These are phyloP conservation scores for Scutellaria galericulata DNA, from an alignment of 257 asterid genomes.

Conservation along the genomic window DNA sequence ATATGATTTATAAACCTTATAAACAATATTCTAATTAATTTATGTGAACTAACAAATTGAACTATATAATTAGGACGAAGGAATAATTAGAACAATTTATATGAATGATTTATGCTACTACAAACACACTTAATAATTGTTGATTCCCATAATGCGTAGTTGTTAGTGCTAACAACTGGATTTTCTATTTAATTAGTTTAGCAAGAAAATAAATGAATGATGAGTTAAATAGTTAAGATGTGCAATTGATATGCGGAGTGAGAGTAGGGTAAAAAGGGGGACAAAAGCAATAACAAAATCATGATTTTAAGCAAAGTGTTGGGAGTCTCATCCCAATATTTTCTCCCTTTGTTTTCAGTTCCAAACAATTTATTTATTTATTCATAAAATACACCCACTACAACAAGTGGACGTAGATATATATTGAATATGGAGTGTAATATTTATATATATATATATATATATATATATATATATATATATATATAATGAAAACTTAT, in stretches of 20 bases:
- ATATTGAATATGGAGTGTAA: too few species aligned
- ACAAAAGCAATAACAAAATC: slow-evolving; percentile 32
- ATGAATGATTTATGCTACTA: not conserved
- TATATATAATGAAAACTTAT: too few species aligned
- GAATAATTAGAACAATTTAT: not conserved
- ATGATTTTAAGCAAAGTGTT: slow-evolving; percentile 37
- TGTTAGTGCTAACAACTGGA: slow-evolving; percentile 23
- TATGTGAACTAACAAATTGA: too few species aligned
- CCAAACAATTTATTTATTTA: not conserved
- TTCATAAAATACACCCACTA: too few species aligned
- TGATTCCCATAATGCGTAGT: slow-evolving; percentile 6
- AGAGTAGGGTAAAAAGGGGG: slow-evolving; percentile 13
- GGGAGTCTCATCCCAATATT: slow-evolving; percentile 32
- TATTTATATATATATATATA: too few species aligned
- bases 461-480: too few species aligned
- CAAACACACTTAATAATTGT: slow-evolving; percentile 2
- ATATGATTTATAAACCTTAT: too few species aligned
- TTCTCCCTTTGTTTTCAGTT: slow-evolving; percentile 36
- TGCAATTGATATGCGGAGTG: slow-evolving; percentile 20
- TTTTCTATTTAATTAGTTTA: not conserved
- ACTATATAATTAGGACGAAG: too few species aligned
- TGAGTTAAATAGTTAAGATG: slow-evolving; percentile 6
- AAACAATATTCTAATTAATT: too few species aligned
- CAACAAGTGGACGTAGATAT: too few species aligned
- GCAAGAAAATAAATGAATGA: slow-evolving; percentile 22